Conservation (phyloP, 306 rosid species). For the Cajanus cajan region DNA sequence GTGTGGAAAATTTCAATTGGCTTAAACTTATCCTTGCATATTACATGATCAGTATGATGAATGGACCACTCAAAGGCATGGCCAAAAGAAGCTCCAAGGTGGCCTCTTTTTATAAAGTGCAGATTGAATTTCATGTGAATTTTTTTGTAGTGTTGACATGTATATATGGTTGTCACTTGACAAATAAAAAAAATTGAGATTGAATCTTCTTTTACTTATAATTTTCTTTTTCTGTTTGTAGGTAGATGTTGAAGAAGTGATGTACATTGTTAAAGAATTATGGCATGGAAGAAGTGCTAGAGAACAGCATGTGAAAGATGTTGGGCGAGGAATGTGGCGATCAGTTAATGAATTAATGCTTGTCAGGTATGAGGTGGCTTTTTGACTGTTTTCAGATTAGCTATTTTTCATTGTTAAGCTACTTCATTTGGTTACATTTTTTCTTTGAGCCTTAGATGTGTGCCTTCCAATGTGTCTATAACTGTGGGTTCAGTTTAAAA, state of each 20-base stretch:
- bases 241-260: constrained; percentile 97
- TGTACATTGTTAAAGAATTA: constrained; percentile 83
- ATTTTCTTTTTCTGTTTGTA: constrained; percentile 27
- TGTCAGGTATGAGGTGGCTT: constrained; percentile 60
- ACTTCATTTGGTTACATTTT: constrained; percentile 11
- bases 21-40: too few relatives aligned
- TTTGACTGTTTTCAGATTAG: neutral
- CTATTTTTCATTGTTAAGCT: constrained; percentile 26
- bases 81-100: neutral
- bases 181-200: neutral
- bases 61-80: neutral
- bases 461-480: neutral
- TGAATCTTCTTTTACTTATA: neutral
- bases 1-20: too few relatives aligned
- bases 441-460: neutral
- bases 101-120: neutral
- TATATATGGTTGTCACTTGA: neutral
- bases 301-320: constrained; percentile 64
- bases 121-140: neutral
- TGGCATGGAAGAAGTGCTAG: constrained; percentile 97
- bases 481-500: neutral
- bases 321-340: constrained; percentile 98
- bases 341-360: constrained; percentile 92
- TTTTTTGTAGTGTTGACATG: neutral
- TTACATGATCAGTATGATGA: too few relatives aligned